A percentile compares a stretch with the other conserved stretches of the same genome.
phyloP scores from a whole-genome alignment of 1,284 basidiomycete species.

The Malassezia globosa region DNA sequence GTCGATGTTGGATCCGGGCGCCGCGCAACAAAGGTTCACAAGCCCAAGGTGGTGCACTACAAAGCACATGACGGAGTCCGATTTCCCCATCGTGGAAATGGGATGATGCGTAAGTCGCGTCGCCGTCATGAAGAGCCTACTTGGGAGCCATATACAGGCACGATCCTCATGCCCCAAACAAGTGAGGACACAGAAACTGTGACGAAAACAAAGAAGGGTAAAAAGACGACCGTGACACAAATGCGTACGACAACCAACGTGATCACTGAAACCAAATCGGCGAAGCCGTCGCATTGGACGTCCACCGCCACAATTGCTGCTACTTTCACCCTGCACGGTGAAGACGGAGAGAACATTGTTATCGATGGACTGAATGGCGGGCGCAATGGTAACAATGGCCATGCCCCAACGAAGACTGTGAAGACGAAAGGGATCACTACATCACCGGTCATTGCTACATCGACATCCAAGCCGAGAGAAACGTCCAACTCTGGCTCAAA shows the following conservation, averaged over 20 bases:
- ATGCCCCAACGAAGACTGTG: not conserved
- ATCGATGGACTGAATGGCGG: not conserved
- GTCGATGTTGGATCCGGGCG: too few species aligned
- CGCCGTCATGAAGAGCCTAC: constrained; percentile 18
- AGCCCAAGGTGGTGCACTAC: too few species aligned
- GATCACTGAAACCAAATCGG: constrained; percentile 1
- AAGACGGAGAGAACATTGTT: not conserved
- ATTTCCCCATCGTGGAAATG: too few species aligned
- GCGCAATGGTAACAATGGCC: not conserved
- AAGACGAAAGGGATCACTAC: too few species aligned
- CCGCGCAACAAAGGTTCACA: not conserved
- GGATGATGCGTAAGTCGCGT: constrained; percentile 6
- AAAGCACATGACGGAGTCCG: too few species aligned
- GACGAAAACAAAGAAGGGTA: constrained; percentile 9
- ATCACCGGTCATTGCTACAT: not conserved
- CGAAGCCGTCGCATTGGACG: constrained; percentile 7
- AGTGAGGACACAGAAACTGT: not conserved
- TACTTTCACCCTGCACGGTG: constrained; percentile 10
- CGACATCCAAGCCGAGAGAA: not conserved
- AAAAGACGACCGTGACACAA: constrained; percentile 8
- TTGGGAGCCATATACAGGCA: constrained; percentile 16
- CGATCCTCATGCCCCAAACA: constrained; percentile 4
- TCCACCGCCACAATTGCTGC: constrained; percentile 1
- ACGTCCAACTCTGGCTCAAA: not conserved
- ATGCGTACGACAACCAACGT: not conserved